Base-by-base conservation (phyloP, 78 protist genomes). In the Guillardia theta region DNA sequence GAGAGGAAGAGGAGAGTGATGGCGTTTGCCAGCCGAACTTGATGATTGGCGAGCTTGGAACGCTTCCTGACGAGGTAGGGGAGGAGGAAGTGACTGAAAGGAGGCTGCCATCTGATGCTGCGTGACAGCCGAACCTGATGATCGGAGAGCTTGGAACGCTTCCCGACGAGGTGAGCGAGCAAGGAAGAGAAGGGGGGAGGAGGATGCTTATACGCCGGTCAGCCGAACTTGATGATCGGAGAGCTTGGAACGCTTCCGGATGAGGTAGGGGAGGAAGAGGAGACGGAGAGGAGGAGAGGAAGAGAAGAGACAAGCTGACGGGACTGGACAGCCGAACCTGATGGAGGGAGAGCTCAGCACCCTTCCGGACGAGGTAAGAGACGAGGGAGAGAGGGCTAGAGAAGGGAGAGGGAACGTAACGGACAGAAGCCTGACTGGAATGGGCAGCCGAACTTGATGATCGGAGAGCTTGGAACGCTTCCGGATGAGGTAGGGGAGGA, bases 31-130 rank as follows among this genome's bases (percentile, higher is more conserved):
- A 70, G 70, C 70, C 70, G 39, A 58, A 58, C 70, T 30, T 58
- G 39, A 58, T 58, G 70, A 58, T 58, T 30, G 70, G 70, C 70
- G 70, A 70, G 87, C 44, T 70, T 22, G 41, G 87, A 4, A 43
- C n/a, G 47, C 87, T 70, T 4, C 87, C 87, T 3, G 87, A 70
- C 87, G 87, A 70, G 87, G 64, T n/a, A n/a, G n/a, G n/a, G n/a
- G n/a, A n/a, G n/a, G n/a, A n/a, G n/a, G n/a, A n/a, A n/a, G n/a
- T 19, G 19, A 53, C 64, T 53, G 15, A 19, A 19, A 21, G 33
- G 64, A 53, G 64, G 64, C 33, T 19, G 64, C 12, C 33, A 15
- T 53, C 64, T 21, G 64, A 15, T 12, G 64, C 64, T 53, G 33
- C 64, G 15, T 12, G 19, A 53, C 33, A 53, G 87, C 87, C 87